Evolutionary conservation across 768 basidiomycete species (phyloP).

Genomic region (Tulasnella sp.): DNA sequence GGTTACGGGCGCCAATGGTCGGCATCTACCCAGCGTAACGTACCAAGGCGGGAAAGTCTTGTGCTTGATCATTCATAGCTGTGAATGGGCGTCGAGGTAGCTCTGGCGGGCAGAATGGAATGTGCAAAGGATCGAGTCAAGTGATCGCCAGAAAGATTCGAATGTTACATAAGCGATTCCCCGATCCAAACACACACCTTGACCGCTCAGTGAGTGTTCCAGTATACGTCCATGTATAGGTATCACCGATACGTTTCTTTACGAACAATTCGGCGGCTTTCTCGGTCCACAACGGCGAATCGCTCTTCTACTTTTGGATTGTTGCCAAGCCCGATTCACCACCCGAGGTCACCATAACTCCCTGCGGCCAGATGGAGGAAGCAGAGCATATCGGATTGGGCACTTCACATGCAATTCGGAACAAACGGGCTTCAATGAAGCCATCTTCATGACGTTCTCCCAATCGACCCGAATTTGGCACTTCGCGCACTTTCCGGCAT

Average conservation of each 20-base stretch:
- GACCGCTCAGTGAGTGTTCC: not conserved
- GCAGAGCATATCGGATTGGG: not conserved
- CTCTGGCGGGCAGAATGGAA: too few relatives aligned
- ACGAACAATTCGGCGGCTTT: not conserved
- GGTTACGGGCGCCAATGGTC: too few relatives aligned
- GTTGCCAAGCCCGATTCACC: not conserved
- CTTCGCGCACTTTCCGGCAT: not conserved
- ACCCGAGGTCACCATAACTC: not conserved
- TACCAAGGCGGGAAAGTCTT: too few relatives aligned
- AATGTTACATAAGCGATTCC: too few relatives aligned
- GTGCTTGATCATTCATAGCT: too few relatives aligned
- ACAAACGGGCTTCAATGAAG: not conserved
- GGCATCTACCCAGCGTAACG: too few relatives aligned
- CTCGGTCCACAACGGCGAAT: not conserved
- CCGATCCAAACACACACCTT: not conserved
- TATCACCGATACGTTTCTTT: not conserved
- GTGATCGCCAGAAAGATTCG: too few relatives aligned
- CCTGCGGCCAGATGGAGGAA: not conserved
- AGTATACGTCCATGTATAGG: not conserved
- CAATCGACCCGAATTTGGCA: not conserved
- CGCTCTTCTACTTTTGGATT: not conserved
- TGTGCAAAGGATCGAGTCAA: too few relatives aligned
- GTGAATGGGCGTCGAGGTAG: too few relatives aligned
- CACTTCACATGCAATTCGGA: not conserved
- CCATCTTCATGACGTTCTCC: not conserved